These are phyloP conservation scores for Pholiota conissans DNA, from an alignment of 768 basidiomycete species.

Conservation along the genomic window DNA sequence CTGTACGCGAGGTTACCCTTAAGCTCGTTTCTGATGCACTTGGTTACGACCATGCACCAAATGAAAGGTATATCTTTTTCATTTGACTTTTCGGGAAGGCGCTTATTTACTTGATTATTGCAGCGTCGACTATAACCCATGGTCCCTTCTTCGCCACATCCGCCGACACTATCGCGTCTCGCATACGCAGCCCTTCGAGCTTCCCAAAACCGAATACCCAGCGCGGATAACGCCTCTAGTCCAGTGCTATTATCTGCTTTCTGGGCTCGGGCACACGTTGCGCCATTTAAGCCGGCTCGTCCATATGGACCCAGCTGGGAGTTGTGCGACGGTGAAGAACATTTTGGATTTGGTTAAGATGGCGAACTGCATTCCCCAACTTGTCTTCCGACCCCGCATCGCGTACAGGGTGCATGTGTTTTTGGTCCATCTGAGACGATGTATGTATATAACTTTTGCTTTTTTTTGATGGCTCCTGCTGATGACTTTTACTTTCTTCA, in stretches of 20 bases:
- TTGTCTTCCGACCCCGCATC: constrained; percentile 3
- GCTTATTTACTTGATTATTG: not conserved
- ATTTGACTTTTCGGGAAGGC: not conserved
- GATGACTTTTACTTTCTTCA: not conserved
- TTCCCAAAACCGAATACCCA: not conserved
- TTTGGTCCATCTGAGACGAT: constrained; percentile 1
- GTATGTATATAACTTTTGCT: not conserved
- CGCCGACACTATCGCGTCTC: constrained; percentile 8
- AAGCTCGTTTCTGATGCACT: constrained; percentile 7
- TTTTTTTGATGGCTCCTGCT: not conserved
- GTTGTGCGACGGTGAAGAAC: not conserved
- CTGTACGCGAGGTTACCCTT: constrained; percentile 5
- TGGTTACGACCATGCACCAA: not conserved
- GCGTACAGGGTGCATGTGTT: not conserved
- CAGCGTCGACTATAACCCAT: constrained; percentile 5
- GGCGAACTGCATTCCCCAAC: constrained; percentile 2
- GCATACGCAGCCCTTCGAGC: constrained; percentile 2
- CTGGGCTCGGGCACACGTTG: not conserved
- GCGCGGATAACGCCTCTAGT: constrained; percentile 7
- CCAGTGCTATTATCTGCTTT: constrained; percentile 1
- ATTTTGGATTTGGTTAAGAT: not conserved
- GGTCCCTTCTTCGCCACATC: constrained; percentile 4
- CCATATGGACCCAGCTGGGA: not conserved
- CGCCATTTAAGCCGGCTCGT: constrained; percentile 1
- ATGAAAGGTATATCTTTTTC: constrained; percentile 1